Conservation (phyloP, 257 asterid genomes). For the Gynochthodes officinalis region DNA sequence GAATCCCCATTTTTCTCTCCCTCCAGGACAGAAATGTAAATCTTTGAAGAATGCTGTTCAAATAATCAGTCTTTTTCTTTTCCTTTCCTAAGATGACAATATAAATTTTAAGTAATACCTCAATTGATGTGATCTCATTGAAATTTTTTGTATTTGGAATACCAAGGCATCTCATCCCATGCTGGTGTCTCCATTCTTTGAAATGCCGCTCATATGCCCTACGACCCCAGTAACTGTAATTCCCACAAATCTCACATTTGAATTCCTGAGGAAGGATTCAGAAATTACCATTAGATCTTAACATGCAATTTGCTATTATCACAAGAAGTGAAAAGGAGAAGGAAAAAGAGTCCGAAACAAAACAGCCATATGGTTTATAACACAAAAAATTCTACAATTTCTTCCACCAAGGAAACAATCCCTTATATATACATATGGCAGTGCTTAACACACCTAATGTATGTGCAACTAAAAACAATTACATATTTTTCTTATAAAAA, state of each 20-base stretch:
- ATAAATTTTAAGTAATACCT: conserved; percentile 34
- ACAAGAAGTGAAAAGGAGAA: neutral
- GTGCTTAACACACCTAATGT: too few species aligned
- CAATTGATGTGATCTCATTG: conserved; percentile 87
- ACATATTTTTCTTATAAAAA: neutral
- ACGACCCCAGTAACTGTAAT: conserved; percentile 99
- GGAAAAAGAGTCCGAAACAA: neutral
- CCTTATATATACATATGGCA: too few species aligned
- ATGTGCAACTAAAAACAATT: neutral
- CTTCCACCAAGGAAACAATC: neutral
- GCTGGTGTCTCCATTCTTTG: conserved; percentile 99
- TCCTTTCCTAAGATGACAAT: neutral
- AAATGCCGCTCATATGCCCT: conserved; percentile 99
- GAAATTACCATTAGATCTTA: neutral
- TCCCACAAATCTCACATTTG: conserved; percentile 98
- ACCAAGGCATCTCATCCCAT: conserved; percentile 98
- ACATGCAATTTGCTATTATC: neutral
- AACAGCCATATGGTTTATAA: neutral
- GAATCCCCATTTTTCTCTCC: neutral
- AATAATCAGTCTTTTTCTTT: neutral
- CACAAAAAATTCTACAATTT: neutral
- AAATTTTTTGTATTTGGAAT: conserved; percentile 96
- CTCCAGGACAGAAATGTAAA: neutral
- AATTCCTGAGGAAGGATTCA: conserved; percentile 59
- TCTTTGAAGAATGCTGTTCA: too few species aligned